Evolutionary conservation across 2,329 filamentous ascomycete species (phyloP).

Genomic region (Fusarium marasasianum): DNA sequence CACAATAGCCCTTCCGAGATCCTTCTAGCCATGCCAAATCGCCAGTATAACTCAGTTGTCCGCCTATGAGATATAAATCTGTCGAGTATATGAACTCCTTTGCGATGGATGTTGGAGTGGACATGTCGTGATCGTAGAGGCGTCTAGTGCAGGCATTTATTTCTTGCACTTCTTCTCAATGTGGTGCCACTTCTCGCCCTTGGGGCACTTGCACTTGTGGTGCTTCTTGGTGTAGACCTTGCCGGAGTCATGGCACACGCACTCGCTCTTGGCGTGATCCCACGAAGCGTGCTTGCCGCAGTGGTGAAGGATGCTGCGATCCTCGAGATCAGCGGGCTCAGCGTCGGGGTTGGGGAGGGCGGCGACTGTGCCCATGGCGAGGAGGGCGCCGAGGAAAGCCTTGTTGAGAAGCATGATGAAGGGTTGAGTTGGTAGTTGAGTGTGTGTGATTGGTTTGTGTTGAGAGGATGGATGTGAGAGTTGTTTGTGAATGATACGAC

Average conservation of each 20-base stretch:
- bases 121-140: neutral
- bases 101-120: neutral
- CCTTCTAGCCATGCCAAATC: neutral
- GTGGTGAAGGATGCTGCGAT: constrained; percentile 17
- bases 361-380: constrained; percentile 12
- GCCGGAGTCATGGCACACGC: constrained; percentile 16
- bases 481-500: neutral
- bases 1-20: accelerated
- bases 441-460: neutral
- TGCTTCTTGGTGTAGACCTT: constrained; percentile 14
- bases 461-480: neutral
- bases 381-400: constrained; percentile 2
- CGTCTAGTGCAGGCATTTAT: neutral
- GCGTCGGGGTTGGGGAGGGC: constrained; percentile 17
- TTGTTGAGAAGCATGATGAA: constrained; percentile 24
- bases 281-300: constrained; percentile 16
- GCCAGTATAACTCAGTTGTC: accelerated
- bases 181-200: constrained; percentile 28
- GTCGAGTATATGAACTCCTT: too few species aligned
- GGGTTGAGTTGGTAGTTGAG: neutral
- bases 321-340: neutral
- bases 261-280: neutral
- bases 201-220: constrained; percentile 21
- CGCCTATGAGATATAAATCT: accelerated
- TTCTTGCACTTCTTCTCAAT: constrained; percentile 21